Percentiles rank a stretch among this genome's conserved stretches.
phyloP scores from a whole-genome alignment of 306 rosid genomes.

The Acacia crassicarpa region DNA sequence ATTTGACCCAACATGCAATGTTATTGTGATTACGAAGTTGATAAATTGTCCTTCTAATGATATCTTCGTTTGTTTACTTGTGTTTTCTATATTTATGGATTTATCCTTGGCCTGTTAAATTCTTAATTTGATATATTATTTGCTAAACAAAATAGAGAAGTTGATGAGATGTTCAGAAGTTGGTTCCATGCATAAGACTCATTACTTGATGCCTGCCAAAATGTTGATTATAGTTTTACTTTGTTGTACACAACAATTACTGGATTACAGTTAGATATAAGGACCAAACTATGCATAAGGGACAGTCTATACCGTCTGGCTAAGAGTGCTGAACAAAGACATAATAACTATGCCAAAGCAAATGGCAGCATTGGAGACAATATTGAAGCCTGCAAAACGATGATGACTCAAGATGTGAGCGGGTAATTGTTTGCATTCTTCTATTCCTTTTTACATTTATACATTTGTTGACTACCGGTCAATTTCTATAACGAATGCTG shows the following conservation, averaged over 20 bases:
- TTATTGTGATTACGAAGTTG: background rate
- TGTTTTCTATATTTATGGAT: background rate
- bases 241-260: slow-evolving; percentile 17
- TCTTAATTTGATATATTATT: background rate
- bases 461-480: background rate
- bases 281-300: slow-evolving; percentile 81
- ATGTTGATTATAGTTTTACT: slow-evolving; percentile 13
- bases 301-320: slow-evolving; percentile 92
- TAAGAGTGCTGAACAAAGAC: slow-evolving; percentile 85
- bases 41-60: background rate
- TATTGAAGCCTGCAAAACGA: slow-evolving; percentile 42
- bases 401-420: slow-evolving; percentile 48
- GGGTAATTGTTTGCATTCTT: slow-evolving; percentile 43
- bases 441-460: slow-evolving; percentile 8
- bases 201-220: slow-evolving; percentile 1
- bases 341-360: slow-evolving; percentile 46
- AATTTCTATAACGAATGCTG: slow-evolving; percentile 7
- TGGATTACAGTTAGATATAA: slow-evolving; percentile 67
- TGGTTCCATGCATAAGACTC: slow-evolving; percentile 5
- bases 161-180: background rate
- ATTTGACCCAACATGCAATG: background rate
- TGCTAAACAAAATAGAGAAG: background rate
- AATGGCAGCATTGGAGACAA: slow-evolving; percentile 49
- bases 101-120: background rate
- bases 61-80: background rate